Percentiles rank a stretch among this genome's conserved stretches.
These are phyloP conservation scores for Ilyonectria robusta DNA, from an alignment of 2,329 filamentous ascomycete genomes.

Conservation along the genomic window DNA sequence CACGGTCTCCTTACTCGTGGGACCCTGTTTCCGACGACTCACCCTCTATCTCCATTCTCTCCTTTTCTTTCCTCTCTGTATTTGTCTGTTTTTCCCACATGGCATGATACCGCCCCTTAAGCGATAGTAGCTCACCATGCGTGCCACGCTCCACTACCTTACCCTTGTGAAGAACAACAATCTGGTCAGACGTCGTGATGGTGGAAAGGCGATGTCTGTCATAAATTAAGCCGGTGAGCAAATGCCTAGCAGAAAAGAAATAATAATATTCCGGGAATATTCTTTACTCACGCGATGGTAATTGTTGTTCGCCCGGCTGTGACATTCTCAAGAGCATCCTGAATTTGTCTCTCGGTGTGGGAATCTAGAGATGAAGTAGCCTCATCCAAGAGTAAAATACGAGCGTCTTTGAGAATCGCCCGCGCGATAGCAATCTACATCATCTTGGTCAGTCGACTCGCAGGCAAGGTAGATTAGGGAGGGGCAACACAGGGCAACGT, in stretches of 20 bases:
- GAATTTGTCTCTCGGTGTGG: conserved; percentile 71
- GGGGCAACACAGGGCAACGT: conserved; percentile 25
- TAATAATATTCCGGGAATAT: not conserved
- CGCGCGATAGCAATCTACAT: conserved; percentile 69
- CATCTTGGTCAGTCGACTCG: conserved; percentile 13
- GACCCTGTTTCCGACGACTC: conserved; percentile 23
- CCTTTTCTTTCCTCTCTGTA: conserved; percentile 54
- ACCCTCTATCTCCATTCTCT: conserved; percentile 48
- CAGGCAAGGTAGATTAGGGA: not conserved
- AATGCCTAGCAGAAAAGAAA: not conserved
- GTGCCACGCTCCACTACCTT: conserved; percentile 65
- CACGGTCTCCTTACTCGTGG: not conserved
- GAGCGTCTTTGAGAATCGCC: conserved; percentile 77
- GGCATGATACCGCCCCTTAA: conserved; percentile 63
- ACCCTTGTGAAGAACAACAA: conserved; percentile 67
- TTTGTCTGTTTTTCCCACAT: conserved; percentile 68
- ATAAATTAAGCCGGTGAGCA: conserved; percentile 14
- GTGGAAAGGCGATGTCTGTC: conserved; percentile 69
- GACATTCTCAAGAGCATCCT: conserved; percentile 65
- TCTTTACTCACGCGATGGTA: conserved; percentile 61
- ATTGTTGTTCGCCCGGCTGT: conserved; percentile 66
- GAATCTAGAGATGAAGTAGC: conserved; percentile 79
- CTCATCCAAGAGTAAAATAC: conserved; percentile 80
- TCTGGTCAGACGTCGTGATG: conserved; percentile 68
- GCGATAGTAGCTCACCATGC: conserved; percentile 61